These are phyloP conservation scores for Paraphaeosphaeria sporulosa DNA, from an alignment of 2,329 filamentous ascomycete species.

Conservation along the genomic window DNA sequence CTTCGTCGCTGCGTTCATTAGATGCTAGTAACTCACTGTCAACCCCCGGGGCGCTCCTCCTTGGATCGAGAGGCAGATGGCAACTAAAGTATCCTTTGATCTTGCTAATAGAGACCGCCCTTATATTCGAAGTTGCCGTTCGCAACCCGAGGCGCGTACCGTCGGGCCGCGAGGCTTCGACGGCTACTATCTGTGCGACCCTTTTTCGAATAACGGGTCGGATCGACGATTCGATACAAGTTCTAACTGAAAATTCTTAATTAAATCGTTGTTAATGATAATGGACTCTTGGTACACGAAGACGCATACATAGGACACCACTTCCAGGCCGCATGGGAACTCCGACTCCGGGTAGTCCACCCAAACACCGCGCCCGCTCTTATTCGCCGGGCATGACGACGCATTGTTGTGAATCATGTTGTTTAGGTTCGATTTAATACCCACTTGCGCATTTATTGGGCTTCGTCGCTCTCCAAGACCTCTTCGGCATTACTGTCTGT, in stretches of 20 bases:
- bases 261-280: neutral
- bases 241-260: neutral
- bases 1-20: neutral
- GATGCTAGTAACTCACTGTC: neutral
- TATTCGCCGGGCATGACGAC: neutral
- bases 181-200: neutral
- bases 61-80: neutral
- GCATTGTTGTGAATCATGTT: neutral
- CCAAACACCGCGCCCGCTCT: neutral
- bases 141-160: slow-evolving; percentile 7
- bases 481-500: neutral
- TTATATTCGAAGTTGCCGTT: neutral
- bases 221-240: neutral
- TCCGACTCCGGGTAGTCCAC: neutral
- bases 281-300: neutral
- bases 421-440: neutral
- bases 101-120: neutral
- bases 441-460: neutral
- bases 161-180: slow-evolving; percentile 4
- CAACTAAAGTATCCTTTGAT: neutral
- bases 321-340: neutral
- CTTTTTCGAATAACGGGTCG: neutral
- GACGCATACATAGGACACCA: neutral
- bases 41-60: neutral
- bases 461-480: neutral